Conservation (phyloP, 176 grass and related monocot genomes). For the Tillandsia leiboldiana region DNA sequence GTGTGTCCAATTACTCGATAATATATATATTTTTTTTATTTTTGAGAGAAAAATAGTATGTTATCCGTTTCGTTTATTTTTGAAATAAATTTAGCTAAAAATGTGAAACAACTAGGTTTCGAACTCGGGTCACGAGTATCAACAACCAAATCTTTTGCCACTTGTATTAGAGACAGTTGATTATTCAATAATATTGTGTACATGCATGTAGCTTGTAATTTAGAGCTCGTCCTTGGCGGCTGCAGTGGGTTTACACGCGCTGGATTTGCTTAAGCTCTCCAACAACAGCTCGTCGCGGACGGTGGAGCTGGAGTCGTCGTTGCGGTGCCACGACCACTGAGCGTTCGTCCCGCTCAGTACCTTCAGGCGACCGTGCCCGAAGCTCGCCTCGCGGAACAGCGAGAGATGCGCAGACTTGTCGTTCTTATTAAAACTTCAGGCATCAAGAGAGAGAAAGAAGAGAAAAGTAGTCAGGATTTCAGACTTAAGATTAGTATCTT, state of each 20-base stretch:
- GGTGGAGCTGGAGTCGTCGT: constrained; percentile 55
- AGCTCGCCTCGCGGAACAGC: constrained; percentile 62
- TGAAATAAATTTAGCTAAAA: no score
- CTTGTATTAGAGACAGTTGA: no score
- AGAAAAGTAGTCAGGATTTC: background rate
- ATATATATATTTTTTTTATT: no score
- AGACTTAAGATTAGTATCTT: no score
- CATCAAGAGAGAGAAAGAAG: background rate
- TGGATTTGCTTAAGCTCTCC: constrained; percentile 38
- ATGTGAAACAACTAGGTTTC: no score
- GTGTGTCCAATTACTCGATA: no score
- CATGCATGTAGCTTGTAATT: background rate
- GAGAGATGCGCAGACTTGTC: constrained; percentile 53
- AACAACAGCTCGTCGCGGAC: constrained; percentile 63
- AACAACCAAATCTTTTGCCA: no score
- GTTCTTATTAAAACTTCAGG: constrained; percentile 55
- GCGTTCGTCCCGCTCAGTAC: constrained; percentile 56
- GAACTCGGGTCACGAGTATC: no score
- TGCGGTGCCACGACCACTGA: constrained; percentile 89
- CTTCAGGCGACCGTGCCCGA: constrained; percentile 67
- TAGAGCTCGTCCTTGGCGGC: constrained; percentile 32
- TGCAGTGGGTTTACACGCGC: constrained; percentile 9
- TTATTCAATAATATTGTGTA: no score
- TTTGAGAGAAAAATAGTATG: no score
- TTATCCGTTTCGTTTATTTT: no score